Conservation (phyloP, 192 early-diverging fungal species). For the Coemansia guatemalensis region DNA sequence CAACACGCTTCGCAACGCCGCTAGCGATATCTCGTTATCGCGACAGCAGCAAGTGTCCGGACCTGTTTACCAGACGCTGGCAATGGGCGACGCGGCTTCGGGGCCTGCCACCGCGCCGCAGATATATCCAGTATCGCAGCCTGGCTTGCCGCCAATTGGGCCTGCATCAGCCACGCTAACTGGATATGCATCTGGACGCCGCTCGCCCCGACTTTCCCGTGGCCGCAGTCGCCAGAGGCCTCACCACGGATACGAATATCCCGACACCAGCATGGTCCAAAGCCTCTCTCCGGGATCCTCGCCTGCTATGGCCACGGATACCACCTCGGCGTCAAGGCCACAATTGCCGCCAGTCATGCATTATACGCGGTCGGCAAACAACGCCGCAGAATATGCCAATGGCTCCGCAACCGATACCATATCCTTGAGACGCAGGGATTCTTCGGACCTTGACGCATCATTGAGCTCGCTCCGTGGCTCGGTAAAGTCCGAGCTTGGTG, state of each 20-base stretch:
- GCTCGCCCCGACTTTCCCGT: constrained; percentile 28
- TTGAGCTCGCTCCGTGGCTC: constrained; percentile 10
- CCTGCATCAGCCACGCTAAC: constrained; percentile 31
- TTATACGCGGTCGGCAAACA: constrained; percentile 24
- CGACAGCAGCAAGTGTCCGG: constrained; percentile 11
- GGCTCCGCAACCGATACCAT: constrained; percentile 11
- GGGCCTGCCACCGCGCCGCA: constrained; percentile 10
- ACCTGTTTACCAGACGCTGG: constrained; percentile 22
- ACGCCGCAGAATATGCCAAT: constrained; percentile 10
- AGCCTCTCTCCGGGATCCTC: constrained; percentile 23
- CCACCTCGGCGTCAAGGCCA: not conserved
- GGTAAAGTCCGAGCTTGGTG: constrained; percentile 11
- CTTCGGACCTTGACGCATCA: constrained; percentile 8
- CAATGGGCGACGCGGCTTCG: constrained; percentile 9
- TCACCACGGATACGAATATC: constrained; percentile 36
- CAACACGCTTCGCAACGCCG: not conserved
- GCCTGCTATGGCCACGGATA: constrained; percentile 13
- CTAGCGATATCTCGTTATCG: constrained; percentile 10
- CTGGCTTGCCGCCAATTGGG: constrained; percentile 40
- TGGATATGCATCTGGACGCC: constrained; percentile 17
- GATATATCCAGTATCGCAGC: constrained; percentile 40
- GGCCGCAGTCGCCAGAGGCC: constrained; percentile 33
- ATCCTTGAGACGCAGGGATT: constrained; percentile 11
- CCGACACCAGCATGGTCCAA: constrained; percentile 18
- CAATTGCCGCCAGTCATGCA: constrained; percentile 16